Evolutionary conservation across 2,329 filamentous ascomycete genomes (phyloP).

Genomic region (Whalleya microplaca): DNA sequence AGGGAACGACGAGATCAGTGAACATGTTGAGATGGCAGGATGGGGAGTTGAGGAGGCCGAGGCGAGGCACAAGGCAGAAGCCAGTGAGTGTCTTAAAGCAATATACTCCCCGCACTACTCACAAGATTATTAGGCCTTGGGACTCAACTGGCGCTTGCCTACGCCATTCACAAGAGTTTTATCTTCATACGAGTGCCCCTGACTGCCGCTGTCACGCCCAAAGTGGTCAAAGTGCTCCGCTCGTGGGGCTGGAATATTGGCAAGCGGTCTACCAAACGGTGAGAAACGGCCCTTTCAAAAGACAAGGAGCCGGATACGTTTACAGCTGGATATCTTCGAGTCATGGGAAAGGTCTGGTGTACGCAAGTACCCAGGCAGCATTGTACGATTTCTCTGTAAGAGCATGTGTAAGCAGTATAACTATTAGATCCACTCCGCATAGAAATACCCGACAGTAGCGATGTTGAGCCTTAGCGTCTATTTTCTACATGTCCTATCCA

Average conservation of each 20-base stretch:
- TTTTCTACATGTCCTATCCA: not conserved
- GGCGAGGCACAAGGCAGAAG: constrained; percentile 63
- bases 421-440: constrained; percentile 26
- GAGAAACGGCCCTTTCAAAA: constrained; percentile 6
- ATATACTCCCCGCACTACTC: constrained; percentile 9
- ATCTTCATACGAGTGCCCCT: constrained; percentile 95
- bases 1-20: constrained; percentile 48
- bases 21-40: constrained; percentile 54
- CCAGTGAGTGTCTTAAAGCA: constrained; percentile 64
- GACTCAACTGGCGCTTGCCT: constrained; percentile 89
- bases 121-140: constrained; percentile 53
- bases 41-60: constrained; percentile 69
- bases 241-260: constrained; percentile 96
- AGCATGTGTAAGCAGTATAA: constrained; percentile 15
- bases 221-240: constrained; percentile 86
- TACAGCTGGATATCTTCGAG: not conserved
- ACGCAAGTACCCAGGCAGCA: not conserved
- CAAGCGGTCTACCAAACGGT: constrained; percentile 55
- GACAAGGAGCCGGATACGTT: not conserved
- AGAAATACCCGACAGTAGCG: constrained; percentile 13
- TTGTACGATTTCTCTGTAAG: constrained; percentile 16
- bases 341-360: not conserved
- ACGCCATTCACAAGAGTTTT: constrained; percentile 96
- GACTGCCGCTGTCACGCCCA: constrained; percentile 87
- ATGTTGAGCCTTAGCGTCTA: not conserved